A percentile compares a stretch with the other conserved stretches of the same genome.
Evolutionary conservation across 371 early-diverging fungal species (phyloP).

Genomic region (Lichtheimia ramosa): DNA sequence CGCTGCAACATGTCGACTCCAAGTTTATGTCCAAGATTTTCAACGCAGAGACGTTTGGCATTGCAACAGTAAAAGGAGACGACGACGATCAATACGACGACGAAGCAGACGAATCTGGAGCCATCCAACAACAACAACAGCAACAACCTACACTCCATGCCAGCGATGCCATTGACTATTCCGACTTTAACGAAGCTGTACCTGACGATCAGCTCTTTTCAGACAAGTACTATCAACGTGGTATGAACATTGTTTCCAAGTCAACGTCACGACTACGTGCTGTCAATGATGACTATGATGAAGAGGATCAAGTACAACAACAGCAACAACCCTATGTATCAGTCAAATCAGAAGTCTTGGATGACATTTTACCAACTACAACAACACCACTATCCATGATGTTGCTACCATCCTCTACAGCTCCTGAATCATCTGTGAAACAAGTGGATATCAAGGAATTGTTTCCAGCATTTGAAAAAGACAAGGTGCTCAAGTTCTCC

Average conservation of each 20-base stretch:
- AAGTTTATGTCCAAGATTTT: constrained; percentile 55
- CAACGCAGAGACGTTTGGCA: constrained; percentile 57
- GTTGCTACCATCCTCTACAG: background rate
- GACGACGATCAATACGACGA: constrained; percentile 32
- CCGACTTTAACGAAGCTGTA: constrained; percentile 78
- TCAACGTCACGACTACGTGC: constrained; percentile 27
- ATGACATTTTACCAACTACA: background rate
- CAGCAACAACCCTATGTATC: background rate
- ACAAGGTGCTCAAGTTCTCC: constrained; percentile 65
- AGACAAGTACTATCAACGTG: constrained; percentile 45
- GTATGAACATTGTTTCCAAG: constrained; percentile 34
- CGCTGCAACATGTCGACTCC: constrained; percentile 59
- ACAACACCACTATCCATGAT: background rate
- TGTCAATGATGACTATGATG: constrained; percentile 67
- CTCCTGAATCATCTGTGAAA: constrained; percentile 1
- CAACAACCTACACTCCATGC: constrained; percentile 39
- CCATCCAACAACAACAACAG: constrained; percentile 22
- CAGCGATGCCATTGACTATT: constrained; percentile 80
- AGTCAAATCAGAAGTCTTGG: background rate
- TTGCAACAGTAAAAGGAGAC: constrained; percentile 20
- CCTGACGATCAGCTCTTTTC: constrained; percentile 59
- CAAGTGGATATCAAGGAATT: constrained; percentile 51
- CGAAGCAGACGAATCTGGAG: constrained; percentile 24
- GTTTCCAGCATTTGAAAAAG: constrained; percentile 68
- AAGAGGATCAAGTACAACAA: constrained; percentile 54